These are phyloP conservation scores for Microcyclosporella mali DNA, from an alignment of 2,329 filamentous ascomycete species.

Conservation along the genomic window DNA sequence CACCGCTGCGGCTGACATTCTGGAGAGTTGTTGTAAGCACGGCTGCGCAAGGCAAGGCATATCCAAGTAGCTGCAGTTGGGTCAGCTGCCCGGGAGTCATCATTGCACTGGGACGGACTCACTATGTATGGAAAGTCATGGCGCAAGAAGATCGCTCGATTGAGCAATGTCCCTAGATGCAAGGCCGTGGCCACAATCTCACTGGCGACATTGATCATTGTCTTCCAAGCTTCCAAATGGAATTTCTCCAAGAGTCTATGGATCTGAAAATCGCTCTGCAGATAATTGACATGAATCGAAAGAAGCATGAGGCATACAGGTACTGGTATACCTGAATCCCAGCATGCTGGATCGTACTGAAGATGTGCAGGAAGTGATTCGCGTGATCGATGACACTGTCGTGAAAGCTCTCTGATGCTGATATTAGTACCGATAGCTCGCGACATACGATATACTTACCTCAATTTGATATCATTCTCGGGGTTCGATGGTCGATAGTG, in stretches of 20 bases:
- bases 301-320: conserved; percentile 12
- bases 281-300: conserved; percentile 14
- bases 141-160: conserved; percentile 11
- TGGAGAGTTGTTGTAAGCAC: conserved; percentile 13
- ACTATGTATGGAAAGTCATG: conserved; percentile 17
- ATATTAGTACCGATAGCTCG: not conserved
- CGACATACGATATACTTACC: conserved; percentile 1
- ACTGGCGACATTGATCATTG: conserved; percentile 7
- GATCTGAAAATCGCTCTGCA: conserved; percentile 17
- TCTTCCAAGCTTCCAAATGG: not conserved
- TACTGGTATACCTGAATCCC: conserved; percentile 10
- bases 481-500: not conserved
- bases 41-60: conserved; percentile 15
- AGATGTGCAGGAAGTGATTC: conserved; percentile 12
- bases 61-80: conserved; percentile 10
- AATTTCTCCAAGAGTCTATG: conserved; percentile 14
- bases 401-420: conserved; percentile 2
- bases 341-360: conserved; percentile 14
- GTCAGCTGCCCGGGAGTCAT: not conserved
- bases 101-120: not conserved
- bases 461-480: conserved; percentile 4
- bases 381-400: not conserved
- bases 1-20: conserved; percentile 1
- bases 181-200: conserved; percentile 12
- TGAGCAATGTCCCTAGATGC: conserved; percentile 12